Evolutionary conservation across 768 basidiomycete genomes (phyloP), one percentile per base, ranked within the genome.

Genomic region (Daedaleopsis nitida): DNA sequence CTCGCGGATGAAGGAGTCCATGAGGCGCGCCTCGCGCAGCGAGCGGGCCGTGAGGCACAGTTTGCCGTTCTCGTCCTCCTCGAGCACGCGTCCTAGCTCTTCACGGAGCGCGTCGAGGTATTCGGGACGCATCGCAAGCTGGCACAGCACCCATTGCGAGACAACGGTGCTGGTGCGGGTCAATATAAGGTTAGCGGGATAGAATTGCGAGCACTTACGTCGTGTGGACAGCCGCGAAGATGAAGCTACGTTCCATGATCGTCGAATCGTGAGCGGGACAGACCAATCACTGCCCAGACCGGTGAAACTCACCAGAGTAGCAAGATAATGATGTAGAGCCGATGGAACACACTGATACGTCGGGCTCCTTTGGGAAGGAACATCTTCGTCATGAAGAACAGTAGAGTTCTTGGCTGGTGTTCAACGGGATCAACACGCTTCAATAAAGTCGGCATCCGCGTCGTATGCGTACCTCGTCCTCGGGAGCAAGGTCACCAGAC

Each of bases 211-310:
- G 48, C 27, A 69, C 71, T 35, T 44, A 74, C 71, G 75, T 75
- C 52, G 74, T 74, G 55, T 76, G 75, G 8, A 76, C 73, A 5
- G 75, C 73, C 2, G 74, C 75, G 60, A 76, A 75, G 38, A 76
- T 73, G 17, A 76, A 57, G 27, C 74, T 76, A 17, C 23, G 17
- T 49, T 32, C 58, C n/a, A 19, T 32, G 27, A 52, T 6, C 37
- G 37, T 24, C 23, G 21, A 24, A 21, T 24, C 11, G 47, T 27
- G 27, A 45, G 48, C 50, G n/a, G n/a, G n/a, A n/a, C n/a, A n/a
- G n/a, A n/a, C n/a, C n/a, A n/a, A 24, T 50, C 7, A 52, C 17
- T 17, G 37, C 11, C 37, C 12, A 9, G 16, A 32, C 3, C 10
- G 12, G 16, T 24, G 34, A 32, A 0, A 45, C 65, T 37, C 52